Percentiles rank a stretch among this genome's conserved stretches.
phyloP scores from a whole-genome alignment of 2,329 filamentous ascomycete species.

The Sporothrix luriei region DNA sequence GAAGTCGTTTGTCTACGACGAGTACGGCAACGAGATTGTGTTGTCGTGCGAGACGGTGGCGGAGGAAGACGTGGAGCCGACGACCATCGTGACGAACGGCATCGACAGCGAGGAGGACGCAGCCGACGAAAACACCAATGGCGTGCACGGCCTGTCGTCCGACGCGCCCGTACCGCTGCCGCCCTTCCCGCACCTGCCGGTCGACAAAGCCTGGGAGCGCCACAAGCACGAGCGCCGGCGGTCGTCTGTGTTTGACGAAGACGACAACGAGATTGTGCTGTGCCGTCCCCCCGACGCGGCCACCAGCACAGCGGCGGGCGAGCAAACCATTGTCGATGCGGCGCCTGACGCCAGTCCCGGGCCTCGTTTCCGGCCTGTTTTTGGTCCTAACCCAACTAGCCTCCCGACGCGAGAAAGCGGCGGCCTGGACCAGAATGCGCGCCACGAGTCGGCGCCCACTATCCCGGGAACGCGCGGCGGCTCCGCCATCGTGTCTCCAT shows the following conservation, averaged over 20 bases:
- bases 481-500: constrained; percentile 76
- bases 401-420: neutral
- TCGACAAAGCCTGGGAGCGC: constrained; percentile 26
- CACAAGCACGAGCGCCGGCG: constrained; percentile 32
- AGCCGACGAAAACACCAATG: neutral
- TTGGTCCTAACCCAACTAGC: neutral
- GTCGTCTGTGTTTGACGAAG: constrained; percentile 40
- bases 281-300: constrained; percentile 30
- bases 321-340: constrained; percentile 21
- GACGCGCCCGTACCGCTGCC: constrained; percentile 26
- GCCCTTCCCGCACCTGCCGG: constrained; percentile 21
- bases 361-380: no score
- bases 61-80: constrained; percentile 13
- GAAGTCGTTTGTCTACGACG: constrained; percentile 50
- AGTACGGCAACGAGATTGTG: constrained; percentile 54
- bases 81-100: neutral
- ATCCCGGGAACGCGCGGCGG: constrained; percentile 63
- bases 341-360: neutral
- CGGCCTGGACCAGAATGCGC: neutral
- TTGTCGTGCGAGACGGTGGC: constrained; percentile 38
- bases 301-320: neutral
- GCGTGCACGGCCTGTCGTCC: neutral
- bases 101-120: no score
- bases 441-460: constrained; percentile 28
- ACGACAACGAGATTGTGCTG: constrained; percentile 51